Base-by-base conservation (phyloP, 2,329 filamentous ascomycete species). In the Bimuria novae-zelandiae region DNA sequence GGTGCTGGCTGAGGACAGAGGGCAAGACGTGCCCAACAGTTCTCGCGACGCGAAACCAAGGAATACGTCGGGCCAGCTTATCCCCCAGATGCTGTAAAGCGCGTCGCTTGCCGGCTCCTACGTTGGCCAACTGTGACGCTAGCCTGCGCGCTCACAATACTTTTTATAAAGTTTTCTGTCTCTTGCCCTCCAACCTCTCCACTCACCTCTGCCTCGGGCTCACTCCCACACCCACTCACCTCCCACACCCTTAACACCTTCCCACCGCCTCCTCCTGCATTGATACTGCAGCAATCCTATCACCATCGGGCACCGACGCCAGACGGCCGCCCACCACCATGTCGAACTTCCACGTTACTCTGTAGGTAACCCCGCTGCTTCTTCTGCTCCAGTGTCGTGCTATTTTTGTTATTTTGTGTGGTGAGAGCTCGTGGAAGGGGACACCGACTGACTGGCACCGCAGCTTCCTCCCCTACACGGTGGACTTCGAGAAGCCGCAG, bases 401-500 rank as follows among this genome's bases (percentile, higher is more conserved):
- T 17, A 45, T 32, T 16, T 52, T 29, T 36, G 32, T 33, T 39
- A n/a, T 14, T 41, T 55, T 7, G 7, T n/a, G 36, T 25, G 4
- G 21, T 36, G 17, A 14, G 27, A 33, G 16, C 22, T 17, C 10
- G 21, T 21, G 49, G 27, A 42, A 32, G 6, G 19, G 12, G 21
- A 23, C 17, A 27, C 7, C 3, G 30, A 36, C 43, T 46, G 25
- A 51, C 61, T 66, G 45, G 63, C 5, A n/a, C 5, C 44, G n/a
- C 70, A 96, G 92, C 52, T 96, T 96, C 71, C 84, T 97, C 30
- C 93, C 93, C 29, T 92, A 96, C 73, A 97, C 93, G 35, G 82
- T 96, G 67, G 87, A 96, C 74, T 97, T 97, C 74, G 70, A 78
- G 49, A 87, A 87, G 51, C 56, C 61, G 1, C 45, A 53, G 17